Percentiles rank a stretch among this genome's conserved stretches.
Conservation (phyloP, 345 rosid genomes). For the Pistacia vera region DNA sequence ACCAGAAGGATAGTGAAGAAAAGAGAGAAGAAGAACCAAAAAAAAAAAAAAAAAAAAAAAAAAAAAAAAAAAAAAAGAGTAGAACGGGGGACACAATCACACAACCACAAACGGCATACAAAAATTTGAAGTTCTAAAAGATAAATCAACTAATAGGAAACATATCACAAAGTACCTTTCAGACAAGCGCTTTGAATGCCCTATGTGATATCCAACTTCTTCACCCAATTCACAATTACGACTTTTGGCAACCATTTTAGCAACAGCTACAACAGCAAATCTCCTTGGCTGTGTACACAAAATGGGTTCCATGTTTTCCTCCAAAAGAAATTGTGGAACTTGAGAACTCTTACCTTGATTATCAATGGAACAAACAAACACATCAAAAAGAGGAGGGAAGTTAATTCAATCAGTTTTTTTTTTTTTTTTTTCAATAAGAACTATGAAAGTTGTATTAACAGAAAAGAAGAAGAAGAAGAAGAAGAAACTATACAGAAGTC, state of each 20-base stretch:
- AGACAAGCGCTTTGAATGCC: conserved; percentile 74
- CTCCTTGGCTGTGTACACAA: conserved; percentile 93
- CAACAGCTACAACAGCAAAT: conserved; percentile 95
- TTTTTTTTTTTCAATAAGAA: background rate
- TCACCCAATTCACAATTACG: conserved; percentile 81
- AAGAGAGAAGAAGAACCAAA: too few relatives aligned
- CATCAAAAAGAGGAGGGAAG: conserved; percentile 11
- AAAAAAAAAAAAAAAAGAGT: background rate
- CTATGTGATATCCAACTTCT: conserved; percentile 95
- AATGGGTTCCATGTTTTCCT: conserved; percentile 68
- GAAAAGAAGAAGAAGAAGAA: background rate
- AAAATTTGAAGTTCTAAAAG: background rate
- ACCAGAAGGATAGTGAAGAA: background rate
- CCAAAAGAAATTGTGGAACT: conserved; percentile 88
- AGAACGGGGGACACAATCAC: background rate
- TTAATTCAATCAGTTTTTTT: conserved; percentile 4
- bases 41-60: background rate
- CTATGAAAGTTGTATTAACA: background rate
- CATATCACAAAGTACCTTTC: conserved; percentile 41
- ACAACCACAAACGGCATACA: background rate
- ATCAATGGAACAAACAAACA: conserved; percentile 1
- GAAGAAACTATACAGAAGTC: background rate
- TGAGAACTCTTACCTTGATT: conserved; percentile 92
- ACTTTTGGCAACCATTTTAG: conserved; percentile 88
- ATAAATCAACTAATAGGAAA: conserved; percentile 3